These are phyloP conservation scores for Leishmania arabica DNA, from an alignment of 208 protist genomes.

Conservation along the genomic window DNA sequence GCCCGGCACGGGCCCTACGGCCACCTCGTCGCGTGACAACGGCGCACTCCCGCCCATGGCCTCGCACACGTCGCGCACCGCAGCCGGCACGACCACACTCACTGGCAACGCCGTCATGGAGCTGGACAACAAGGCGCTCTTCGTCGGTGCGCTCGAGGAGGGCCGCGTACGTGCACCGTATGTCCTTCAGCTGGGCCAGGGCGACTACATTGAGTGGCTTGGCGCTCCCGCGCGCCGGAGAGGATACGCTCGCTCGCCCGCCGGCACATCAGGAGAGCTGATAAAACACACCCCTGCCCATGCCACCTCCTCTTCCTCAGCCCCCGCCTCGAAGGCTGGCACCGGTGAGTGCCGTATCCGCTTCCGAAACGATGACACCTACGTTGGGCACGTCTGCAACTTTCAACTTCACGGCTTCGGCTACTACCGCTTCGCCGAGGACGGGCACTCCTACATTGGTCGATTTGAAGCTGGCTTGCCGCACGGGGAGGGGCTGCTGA, in stretches of 20 bases:
- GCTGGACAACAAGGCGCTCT: conserved; percentile 47
- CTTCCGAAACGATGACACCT: conserved; percentile 64
- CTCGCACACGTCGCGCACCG: background rate
- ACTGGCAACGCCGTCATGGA: conserved; percentile 49
- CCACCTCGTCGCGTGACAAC: background rate
- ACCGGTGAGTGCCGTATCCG: conserved; percentile 52
- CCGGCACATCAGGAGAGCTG: background rate
- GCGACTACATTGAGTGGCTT: conserved; percentile 67
- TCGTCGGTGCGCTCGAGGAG: conserved; percentile 38
- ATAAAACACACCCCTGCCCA: background rate
- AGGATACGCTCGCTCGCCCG: background rate
- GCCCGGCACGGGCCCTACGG: background rate
- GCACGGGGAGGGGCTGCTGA: conserved; percentile 58
- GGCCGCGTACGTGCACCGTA: conserved; percentile 24
- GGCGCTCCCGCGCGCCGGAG: background rate
- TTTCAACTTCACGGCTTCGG: conserved; percentile 64
- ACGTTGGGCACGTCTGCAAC: conserved; percentile 52
- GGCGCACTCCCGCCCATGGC: background rate
- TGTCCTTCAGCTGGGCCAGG: conserved; percentile 41
- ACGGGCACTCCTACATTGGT: conserved; percentile 61
- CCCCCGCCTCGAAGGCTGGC: conserved; percentile 9
- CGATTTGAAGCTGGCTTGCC: conserved; percentile 42
- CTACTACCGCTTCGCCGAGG: conserved; percentile 47
- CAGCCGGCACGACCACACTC: conserved; percentile 4
- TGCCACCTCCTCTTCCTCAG: background rate